phyloP scores from a whole-genome alignment of 1,284 basidiomycete genomes.

The Mrakiaceae sp. region DNA sequence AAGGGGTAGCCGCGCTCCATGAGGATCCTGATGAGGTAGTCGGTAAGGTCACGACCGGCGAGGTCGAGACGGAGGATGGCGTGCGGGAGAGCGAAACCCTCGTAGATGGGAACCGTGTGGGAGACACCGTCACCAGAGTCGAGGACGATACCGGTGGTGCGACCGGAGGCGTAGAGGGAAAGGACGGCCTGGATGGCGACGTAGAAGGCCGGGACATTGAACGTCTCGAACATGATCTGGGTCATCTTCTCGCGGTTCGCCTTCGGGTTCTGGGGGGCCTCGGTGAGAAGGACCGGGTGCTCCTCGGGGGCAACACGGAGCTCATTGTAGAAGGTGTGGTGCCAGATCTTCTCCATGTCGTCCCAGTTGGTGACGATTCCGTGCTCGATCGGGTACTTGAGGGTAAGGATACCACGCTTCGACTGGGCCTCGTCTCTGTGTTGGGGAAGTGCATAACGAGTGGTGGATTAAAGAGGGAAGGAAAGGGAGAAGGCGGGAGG shows the following conservation, averaged over 20 bases:
- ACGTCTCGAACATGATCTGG: conserved; percentile 96
- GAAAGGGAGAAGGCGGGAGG: neutral
- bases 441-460: neutral
- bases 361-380: conserved; percentile 92
- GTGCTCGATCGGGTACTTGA: conserved; percentile 65
- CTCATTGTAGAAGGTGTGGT: conserved; percentile 83
- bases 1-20: conserved; percentile 91
- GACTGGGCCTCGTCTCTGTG: conserved; percentile 80
- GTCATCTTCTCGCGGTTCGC: conserved; percentile 94
- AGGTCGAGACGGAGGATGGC: conserved; percentile 90
- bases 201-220: conserved; percentile 89
- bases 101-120: conserved; percentile 89
- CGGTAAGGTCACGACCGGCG: conserved; percentile 89
- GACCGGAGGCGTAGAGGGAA: conserved; percentile 84
- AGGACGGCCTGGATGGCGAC: conserved; percentile 87
- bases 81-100: conserved; percentile 89
- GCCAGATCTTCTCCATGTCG: conserved; percentile 93
- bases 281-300: conserved; percentile 86
- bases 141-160: conserved; percentile 83
- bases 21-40: conserved; percentile 83
- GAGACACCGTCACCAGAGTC: conserved; percentile 91
- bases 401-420: conserved; percentile 87
- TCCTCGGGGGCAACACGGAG: conserved; percentile 67
- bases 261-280: conserved; percentile 91
- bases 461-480: neutral